phyloP scores from a whole-genome alignment of 805 yeast species.

The Kuraishia hungarica region DNA sequence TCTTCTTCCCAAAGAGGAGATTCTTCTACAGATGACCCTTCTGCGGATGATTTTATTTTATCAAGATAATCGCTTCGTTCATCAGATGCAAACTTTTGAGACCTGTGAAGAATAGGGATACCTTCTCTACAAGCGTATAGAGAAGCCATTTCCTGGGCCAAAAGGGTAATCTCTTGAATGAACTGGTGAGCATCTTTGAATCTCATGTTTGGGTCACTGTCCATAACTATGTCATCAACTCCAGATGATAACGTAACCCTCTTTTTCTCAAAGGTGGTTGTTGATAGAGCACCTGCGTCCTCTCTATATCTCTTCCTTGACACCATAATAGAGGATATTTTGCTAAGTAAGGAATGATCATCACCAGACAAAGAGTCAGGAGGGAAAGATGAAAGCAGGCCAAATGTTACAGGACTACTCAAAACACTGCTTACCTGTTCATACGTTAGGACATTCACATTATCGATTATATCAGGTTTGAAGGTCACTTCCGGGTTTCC shows the following conservation, averaged over 20 bases:
- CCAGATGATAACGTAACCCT: background rate
- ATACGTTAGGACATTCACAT: constrained; percentile 2
- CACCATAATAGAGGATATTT: background rate
- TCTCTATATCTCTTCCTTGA: background rate
- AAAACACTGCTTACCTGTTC: background rate
- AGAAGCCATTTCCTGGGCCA: constrained; percentile 24
- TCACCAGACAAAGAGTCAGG: background rate
- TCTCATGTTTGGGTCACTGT: background rate
- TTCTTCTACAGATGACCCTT: no score
- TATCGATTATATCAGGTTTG: constrained; percentile 7
- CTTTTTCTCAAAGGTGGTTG: background rate
- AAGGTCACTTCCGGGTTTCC: constrained; percentile 4
- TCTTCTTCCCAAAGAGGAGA: background rate
- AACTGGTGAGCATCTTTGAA: constrained; percentile 11
- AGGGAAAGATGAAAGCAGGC: background rate
- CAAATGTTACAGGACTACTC: background rate
- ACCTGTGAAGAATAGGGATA: constrained; percentile 18
- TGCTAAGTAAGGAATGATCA: background rate
- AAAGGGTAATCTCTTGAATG: constrained; percentile 13
- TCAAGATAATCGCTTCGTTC: background rate
- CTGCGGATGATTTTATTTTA: background rate
- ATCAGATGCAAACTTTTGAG: constrained; percentile 13
- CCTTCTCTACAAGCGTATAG: constrained; percentile 15
- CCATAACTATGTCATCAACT: background rate
- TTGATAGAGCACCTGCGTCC: background rate